These are phyloP conservation scores for Aspergillus carbonarius DNA, from an alignment of 2,329 filamentous ascomycete species.

Conservation along the genomic window DNA sequence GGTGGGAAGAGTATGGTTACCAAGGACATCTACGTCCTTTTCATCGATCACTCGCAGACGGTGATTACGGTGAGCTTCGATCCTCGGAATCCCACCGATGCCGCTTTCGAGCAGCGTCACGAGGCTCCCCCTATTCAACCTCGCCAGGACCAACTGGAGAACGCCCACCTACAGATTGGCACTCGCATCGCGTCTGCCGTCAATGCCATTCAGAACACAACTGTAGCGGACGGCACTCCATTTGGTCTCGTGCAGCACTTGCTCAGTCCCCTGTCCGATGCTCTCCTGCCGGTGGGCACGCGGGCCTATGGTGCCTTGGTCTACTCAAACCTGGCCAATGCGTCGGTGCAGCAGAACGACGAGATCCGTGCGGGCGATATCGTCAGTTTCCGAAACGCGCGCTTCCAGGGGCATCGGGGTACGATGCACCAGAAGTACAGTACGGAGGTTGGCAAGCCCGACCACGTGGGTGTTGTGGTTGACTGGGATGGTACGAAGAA, in stretches of 20 bases:
- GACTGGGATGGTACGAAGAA: slow-evolving; percentile 99
- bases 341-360: slow-evolving; percentile 83
- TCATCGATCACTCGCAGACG: slow-evolving; percentile 95
- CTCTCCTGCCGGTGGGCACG: slow-evolving; percentile 79
- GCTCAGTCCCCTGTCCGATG: slow-evolving; percentile 69
- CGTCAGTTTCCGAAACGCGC: slow-evolving; percentile 85
- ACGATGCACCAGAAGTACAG: slow-evolving; percentile 94
- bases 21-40: slow-evolving; percentile 83
- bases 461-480: slow-evolving; percentile 86
- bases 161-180: slow-evolving; percentile 78
- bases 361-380: slow-evolving; percentile 94
- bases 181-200: slow-evolving; percentile 71
- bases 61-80: slow-evolving; percentile 80
- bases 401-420: slow-evolving; percentile 92
- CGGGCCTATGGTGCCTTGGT: slow-evolving; percentile 88
- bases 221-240: slow-evolving; percentile 82
- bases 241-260: slow-evolving; percentile 76
- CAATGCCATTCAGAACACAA: slow-evolving; percentile 69
- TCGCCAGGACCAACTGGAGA: slow-evolving; percentile 90
- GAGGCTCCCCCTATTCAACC: slow-evolving; percentile 76
- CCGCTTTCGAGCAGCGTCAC: slow-evolving; percentile 78
- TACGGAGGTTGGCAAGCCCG: slow-evolving; percentile 79
- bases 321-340: slow-evolving; percentile 93
- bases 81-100: slow-evolving; percentile 68
- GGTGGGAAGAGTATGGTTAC: slow-evolving; percentile 70